Evolutionary conservation across 352 stramenopile species (phyloP), one percentile per base, ranked within the genome.

Genomic region (Plasmopara viticola): DNA sequence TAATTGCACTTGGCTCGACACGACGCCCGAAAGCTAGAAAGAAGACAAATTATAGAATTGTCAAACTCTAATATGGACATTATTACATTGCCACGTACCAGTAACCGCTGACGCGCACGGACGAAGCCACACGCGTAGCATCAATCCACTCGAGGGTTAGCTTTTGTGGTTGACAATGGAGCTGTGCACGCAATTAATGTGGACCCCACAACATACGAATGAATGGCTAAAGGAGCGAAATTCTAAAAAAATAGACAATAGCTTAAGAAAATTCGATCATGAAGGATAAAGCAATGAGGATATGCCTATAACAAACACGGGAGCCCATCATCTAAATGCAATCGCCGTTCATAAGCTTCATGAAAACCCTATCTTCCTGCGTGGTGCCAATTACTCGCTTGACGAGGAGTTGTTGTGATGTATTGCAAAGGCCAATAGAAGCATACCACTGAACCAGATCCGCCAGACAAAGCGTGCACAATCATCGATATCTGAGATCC

Each of bases 101-200:
- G 58, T 49, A 51, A 80, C 62, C 52, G 72, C 69, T 52, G 60
- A 63, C 51, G 42, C 60, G 31, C 60, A 61, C 15, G 77, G 77
- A 67, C 77, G 77, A 53, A 87, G 70, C 67, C 70, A 82, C 62
- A 86, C 77, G 66, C 74, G 74, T 70, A 87, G 68, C 77, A 87
- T 87, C 57, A 57, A 44, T 61, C 60, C 45, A 29, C 48, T 55
- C 48, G 48, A 37, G 48, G 53, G 29, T 61, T 52, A 41, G 42
- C 50, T 68, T 60, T 45, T 61, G 60, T 64, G 55, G 60, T 60
- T 54, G 37, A 64, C 51, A 60, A 44, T 17, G 33, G 44, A 57
- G 43, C 35, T 41, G 34, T 55, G 50, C 35, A 25, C 15, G 5
- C 40, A 45, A 34, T 1, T 52, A 17, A 30, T 57, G 48, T 58